Base-by-base conservation (phyloP, 768 basidiomycete genomes). In the Tylopilus plumbeoviolaceoides region DNA sequence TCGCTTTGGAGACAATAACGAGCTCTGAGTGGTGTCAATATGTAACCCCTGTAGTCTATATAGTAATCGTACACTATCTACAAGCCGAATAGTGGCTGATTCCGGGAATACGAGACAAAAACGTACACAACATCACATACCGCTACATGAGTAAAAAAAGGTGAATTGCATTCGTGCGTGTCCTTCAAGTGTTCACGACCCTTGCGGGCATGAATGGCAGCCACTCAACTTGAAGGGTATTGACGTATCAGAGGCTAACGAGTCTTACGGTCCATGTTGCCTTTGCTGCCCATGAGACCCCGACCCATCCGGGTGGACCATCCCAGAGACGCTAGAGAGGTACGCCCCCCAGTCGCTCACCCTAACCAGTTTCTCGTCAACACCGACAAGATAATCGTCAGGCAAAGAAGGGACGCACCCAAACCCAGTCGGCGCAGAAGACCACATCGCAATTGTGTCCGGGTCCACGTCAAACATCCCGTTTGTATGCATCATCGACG, bases 371-470 rank as follows among this genome's bases (percentile, higher is more conserved):
- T 49, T 43, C 17, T 28, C 8, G 39, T 42, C 57, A 53, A 6
- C 41, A 3, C n/a, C 28, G 9, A 41, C 23, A 35, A 35, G 14
- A 7, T 23, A 10, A 31, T 8, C 27, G 18, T 9, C 28, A 11
- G 25, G 18, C 12, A 30, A 20, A 27, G 21, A 14, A 41, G n/a
- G 33, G 15, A 73, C 82, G 59, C 60, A 86, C 85, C 82, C 81
- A 50, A 83, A 83, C 18, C 77, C 76, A 12, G 75, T 74, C 14
- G 83, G 82, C 21, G 82, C 80, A 47, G 71, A 74, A 11, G 81
- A 80, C 84, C 83, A 87, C 78, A 84, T 81, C 14, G 74, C 72
- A 58, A 84, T 74, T 42, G 77, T 77, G 50, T 80, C 78, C 50
- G 70, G 67, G 57, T 83, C 77, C 63, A 77, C 67, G 31, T 54